phyloP scores from a whole-genome alignment of 495 filamentous ascomycete species.

The Haplographium delicatum region DNA sequence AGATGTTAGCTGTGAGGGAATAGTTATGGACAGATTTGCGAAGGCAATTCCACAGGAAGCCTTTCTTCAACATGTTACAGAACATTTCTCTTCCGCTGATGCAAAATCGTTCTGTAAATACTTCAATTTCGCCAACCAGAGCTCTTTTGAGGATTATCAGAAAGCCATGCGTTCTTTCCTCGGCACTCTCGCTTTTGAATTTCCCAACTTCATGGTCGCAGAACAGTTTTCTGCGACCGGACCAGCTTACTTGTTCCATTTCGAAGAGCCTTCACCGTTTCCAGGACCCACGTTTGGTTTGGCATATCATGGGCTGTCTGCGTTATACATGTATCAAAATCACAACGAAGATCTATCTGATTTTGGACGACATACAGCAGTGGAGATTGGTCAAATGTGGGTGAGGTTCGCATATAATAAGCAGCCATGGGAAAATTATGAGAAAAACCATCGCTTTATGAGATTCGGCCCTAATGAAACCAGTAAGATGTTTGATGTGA shows the following conservation, averaged over 20 bases:
- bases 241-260: constrained; percentile 9
- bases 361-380: not conserved
- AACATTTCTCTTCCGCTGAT: not conserved
- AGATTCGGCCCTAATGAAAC: constrained; percentile 4
- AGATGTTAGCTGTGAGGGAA: constrained; percentile 6
- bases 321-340: constrained; percentile 5
- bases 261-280: constrained; percentile 9
- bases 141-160: not conserved
- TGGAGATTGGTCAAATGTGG: constrained; percentile 4
- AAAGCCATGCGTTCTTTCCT: constrained; percentile 8
- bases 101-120: not conserved
- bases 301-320: constrained; percentile 11
- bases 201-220: constrained; percentile 3
- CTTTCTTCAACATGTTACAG: not conserved
- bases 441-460: not conserved
- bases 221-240: constrained; percentile 1
- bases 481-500: not conserved
- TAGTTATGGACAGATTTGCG: constrained; percentile 2
- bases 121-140: constrained; percentile 1
- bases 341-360: not conserved
- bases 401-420: constrained; percentile 5
- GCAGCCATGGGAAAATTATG: constrained; percentile 7
- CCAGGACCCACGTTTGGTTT: constrained; percentile 5
- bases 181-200: constrained; percentile 5
- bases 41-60: not conserved